Percentiles rank a stretch among this genome's conserved stretches.
Conservation (phyloP, 257 asterid genomes). For the Leonotis leonurus region DNA sequence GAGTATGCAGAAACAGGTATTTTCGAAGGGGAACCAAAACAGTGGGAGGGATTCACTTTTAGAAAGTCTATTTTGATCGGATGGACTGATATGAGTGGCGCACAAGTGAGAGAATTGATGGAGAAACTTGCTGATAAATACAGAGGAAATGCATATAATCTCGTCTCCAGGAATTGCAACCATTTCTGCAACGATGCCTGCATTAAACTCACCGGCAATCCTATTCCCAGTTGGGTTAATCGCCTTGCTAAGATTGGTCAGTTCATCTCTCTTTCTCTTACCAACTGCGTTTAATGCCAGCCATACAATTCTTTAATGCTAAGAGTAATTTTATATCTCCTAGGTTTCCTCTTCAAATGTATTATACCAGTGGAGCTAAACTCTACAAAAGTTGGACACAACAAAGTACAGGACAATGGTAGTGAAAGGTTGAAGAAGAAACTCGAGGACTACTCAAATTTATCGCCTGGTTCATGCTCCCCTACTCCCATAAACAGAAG, state of each 20-base stretch:
- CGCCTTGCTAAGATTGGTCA: constrained; percentile 62
- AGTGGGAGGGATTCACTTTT: constrained; percentile 51
- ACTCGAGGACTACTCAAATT: constrained; percentile 36
- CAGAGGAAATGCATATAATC: constrained; percentile 49
- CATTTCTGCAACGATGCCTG: constrained; percentile 66
- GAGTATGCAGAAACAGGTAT: constrained; percentile 54
- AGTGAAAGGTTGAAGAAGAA: constrained; percentile 47
- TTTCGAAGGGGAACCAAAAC: constrained; percentile 49
- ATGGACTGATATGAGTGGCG: constrained; percentile 35
- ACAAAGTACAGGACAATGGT: constrained; percentile 39
- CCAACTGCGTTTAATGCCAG: background rate
- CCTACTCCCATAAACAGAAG: constrained; percentile 24
- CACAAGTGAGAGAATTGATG: constrained; percentile 35
- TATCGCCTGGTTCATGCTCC: constrained; percentile 30
- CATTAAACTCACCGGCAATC: constrained; percentile 42
- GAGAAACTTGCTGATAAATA: constrained; percentile 40
- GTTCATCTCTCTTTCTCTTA: background rate
- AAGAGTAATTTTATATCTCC: background rate
- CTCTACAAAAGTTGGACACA: constrained; percentile 46
- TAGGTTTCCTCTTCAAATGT: constrained; percentile 67
- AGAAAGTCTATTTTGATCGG: constrained; percentile 52
- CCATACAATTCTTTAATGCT: background rate
- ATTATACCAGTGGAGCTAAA: constrained; percentile 60
- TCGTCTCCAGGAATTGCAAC: constrained; percentile 60
- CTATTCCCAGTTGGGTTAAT: constrained; percentile 61